Evolutionary conservation across 129 eudicot genomes (phyloP).

Genomic region (Centella asiatica): DNA sequence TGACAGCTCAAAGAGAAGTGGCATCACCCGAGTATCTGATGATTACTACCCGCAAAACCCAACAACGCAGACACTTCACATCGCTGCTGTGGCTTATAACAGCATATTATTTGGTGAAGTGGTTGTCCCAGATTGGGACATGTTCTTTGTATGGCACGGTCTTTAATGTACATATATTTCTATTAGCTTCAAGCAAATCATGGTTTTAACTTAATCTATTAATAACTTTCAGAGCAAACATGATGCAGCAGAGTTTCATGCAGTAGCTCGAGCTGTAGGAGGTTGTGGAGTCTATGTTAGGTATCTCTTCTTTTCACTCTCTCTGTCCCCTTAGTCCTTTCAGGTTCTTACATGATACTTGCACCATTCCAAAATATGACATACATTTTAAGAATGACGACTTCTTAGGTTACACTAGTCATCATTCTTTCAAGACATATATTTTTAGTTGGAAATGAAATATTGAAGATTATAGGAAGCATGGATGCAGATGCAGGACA

Average conservation of each 20-base stretch:
- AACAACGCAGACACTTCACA: conserved; percentile 35
- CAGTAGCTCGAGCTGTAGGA: conserved; percentile 44
- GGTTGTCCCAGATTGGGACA: conserved; percentile 44
- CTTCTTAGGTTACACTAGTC: too few species aligned
- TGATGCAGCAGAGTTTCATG: conserved; percentile 39
- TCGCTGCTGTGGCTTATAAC: conserved; percentile 45
- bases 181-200: not conserved
- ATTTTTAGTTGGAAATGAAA: too few species aligned
- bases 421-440: too few species aligned
- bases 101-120: conserved; percentile 46
- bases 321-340: too few species aligned
- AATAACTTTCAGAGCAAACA: conserved; percentile 34
- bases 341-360: too few species aligned
- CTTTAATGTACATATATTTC: not conserved
- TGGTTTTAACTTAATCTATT: not conserved
- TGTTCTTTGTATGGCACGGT: conserved; percentile 29
- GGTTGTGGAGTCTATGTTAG: conserved; percentile 46
- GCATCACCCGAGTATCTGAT: conserved; percentile 39
- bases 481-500: too few species aligned
- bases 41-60: conserved; percentile 37
- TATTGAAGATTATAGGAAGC: too few species aligned
- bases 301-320: too few species aligned
- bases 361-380: too few species aligned
- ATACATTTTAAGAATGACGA: too few species aligned
- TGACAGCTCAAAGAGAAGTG: conserved; percentile 34